Percentiles rank a stretch among this genome's conserved stretches.
Evolutionary conservation across 371 early-diverging fungal genomes (phyloP).

Genomic region (Haplosporangium sp.): DNA sequence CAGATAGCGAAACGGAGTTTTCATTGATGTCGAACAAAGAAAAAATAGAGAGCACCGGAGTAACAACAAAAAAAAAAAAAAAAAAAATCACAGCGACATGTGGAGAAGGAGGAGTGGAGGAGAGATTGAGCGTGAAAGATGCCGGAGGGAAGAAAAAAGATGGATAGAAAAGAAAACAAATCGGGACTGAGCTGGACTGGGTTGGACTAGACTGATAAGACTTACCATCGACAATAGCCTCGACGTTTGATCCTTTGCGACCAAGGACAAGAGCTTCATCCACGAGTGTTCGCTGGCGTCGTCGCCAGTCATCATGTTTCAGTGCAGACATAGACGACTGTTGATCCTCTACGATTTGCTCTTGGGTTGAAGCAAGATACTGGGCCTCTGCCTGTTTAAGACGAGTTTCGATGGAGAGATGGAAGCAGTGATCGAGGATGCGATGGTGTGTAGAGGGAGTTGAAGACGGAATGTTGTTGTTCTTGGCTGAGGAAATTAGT

Average conservation of each 20-base stretch:
- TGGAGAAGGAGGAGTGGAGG: conserved; percentile 15
- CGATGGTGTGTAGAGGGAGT: conserved; percentile 68
- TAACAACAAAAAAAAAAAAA: conserved; percentile 4
- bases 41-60: conserved; percentile 16
- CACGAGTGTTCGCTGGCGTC: conserved; percentile 50
- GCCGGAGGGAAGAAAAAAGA: not conserved
- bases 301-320: conserved; percentile 48
- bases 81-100: conserved; percentile 3
- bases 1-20: conserved; percentile 18
- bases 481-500: conserved; percentile 10
- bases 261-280: conserved; percentile 55
- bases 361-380: conserved; percentile 49
- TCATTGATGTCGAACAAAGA: not conserved
- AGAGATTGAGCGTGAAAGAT: not conserved
- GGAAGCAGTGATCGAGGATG: conserved; percentile 70
- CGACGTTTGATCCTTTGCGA: conserved; percentile 54
- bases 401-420: conserved; percentile 70
- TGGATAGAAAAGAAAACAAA: not conserved
- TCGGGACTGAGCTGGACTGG: not conserved
- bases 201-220: not conserved
- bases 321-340: conserved; percentile 33
- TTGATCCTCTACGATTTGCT: conserved; percentile 46
- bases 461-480: conserved; percentile 25
- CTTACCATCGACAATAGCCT: conserved; percentile 56
- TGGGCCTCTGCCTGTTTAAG: conserved; percentile 63